Evolutionary conservation across 305 asterid species (phyloP).

Genomic region (Plantago lanceolata): DNA sequence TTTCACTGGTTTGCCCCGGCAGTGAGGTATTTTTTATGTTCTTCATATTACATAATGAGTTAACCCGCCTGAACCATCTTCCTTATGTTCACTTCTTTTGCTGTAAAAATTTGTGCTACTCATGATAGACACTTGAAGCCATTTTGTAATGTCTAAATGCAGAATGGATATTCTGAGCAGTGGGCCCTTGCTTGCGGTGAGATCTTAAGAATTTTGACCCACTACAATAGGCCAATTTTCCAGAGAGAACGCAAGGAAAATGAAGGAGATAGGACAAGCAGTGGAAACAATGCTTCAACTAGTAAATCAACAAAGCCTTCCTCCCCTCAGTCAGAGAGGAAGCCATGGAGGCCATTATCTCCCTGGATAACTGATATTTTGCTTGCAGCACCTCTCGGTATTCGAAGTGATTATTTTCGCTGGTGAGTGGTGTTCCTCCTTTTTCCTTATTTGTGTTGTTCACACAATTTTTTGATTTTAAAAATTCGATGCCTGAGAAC

Average conservation of each 20-base stretch:
- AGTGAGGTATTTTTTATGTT: conserved; percentile 53
- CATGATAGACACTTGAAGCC: conserved; percentile 9
- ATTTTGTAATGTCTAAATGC: conserved; percentile 30
- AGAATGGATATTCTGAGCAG: conserved; percentile 94
- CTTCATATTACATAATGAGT: conserved; percentile 8
- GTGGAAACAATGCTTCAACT: conserved; percentile 70
- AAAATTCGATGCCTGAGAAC: neutral
- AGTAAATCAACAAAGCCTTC: conserved; percentile 56
- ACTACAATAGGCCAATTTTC: conserved; percentile 90
- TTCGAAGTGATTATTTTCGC: conserved; percentile 97
- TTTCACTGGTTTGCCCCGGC: conserved; percentile 78
- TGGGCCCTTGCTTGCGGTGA: conserved; percentile 99
- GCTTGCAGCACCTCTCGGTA: conserved; percentile 93
- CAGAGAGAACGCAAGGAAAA: conserved; percentile 59
- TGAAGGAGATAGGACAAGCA: conserved; percentile 68
- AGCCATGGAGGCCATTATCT: conserved; percentile 83
- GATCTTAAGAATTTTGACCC: conserved; percentile 84
- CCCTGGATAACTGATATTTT: conserved; percentile 96
- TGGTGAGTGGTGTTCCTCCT: too few species aligned
- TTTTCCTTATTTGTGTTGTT: too few species aligned
- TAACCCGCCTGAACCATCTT: conserved; percentile 14
- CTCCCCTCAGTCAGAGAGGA: conserved; percentile 62
- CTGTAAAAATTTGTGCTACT: neutral
- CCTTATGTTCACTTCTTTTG: neutral
- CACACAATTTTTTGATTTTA: neutral